phyloP scores from a whole-genome alignment of 192 early-diverging fungal genomes.

The Mortierella antarctica region DNA sequence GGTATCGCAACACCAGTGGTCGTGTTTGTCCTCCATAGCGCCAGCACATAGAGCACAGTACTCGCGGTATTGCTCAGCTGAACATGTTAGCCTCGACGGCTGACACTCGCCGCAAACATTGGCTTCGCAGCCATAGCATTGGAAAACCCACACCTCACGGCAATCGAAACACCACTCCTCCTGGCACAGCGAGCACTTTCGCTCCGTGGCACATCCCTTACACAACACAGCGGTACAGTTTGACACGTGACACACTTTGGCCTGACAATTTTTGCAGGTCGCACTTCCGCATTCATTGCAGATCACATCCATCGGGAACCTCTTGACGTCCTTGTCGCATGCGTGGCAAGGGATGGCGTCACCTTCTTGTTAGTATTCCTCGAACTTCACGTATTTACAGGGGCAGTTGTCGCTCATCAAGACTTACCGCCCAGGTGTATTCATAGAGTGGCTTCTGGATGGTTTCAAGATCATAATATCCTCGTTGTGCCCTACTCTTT shows the following conservation, averaged over 20 bases:
- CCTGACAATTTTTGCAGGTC: conserved; percentile 5
- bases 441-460: not conserved
- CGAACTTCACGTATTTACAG: conserved; percentile 11
- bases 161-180: not conserved
- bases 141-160: conserved; percentile 5
- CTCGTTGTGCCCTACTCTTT: not conserved
- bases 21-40: too few relatives aligned
- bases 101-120: conserved; percentile 10
- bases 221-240: conserved; percentile 1
- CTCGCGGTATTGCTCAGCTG: conserved; percentile 7
- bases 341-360: not conserved
- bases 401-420: conserved; percentile 6
- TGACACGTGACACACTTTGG: conserved; percentile 5
- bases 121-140: conserved; percentile 10
- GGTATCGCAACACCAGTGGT: too few relatives aligned
- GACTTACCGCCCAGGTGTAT: conserved; percentile 7
- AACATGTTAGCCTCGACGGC: conserved; percentile 4
- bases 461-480: not conserved
- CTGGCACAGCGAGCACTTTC: conserved; percentile 2
- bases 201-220: conserved; percentile 6
- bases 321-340: conserved; percentile 10
- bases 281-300: not conserved
- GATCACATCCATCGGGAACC: not conserved
- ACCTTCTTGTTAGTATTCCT: not conserved
- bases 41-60: conserved; percentile 13